Evolutionary conservation across 495 filamentous ascomycete genomes (phyloP), one percentile per base, ranked within the genome.

Genomic region (Xylaria venustula): DNA sequence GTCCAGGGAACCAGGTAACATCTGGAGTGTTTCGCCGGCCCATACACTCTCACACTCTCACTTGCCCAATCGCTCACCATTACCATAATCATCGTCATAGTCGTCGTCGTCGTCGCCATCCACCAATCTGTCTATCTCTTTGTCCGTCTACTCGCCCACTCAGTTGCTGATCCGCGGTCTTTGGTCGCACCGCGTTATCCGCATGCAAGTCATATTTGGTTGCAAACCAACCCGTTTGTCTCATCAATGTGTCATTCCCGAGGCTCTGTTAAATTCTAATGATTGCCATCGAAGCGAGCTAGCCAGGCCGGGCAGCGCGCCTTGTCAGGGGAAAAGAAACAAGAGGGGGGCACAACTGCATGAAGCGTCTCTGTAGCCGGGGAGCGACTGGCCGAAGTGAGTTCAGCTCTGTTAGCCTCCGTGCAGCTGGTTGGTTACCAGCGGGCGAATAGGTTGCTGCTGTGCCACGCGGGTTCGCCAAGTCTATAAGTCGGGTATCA

Each of bases 261-360:
- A 50, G 57, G 56, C 30, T 59, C 46, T 59, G 45, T 30, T 34
- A 23, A 32, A 41, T 50, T 49, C 19, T 41, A 50, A 59, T 44
- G 46, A 60, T 51, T 51, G 57, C 53, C 48, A 60, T 42, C 34
- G 46, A 59, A 51, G 55, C 55, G 55, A 58, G 55, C 30, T 40
- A 48, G 46, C 46, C 45, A 34, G 23, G 15, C 42, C 19, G 28
- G 15, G 30, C 7, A n/a, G 11, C 46, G 11, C 22, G 17, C n/a
- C 37, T 45, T 54, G 37, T 19, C 58, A 60, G 49, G 50, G 58
- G 49, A 53, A 50, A 22, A 34, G 30, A 34, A 11, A 34, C 5
- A n/a, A 45, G 30, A 41, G 58, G 49, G 49, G 37, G 17, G n/a
- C 8, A 34, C 17, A 32, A 36, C n/a, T 50, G 56, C 56, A 53